Base-by-base conservation (phyloP, 2,329 filamentous ascomycete genomes). In the Cytospora leucostoma region DNA sequence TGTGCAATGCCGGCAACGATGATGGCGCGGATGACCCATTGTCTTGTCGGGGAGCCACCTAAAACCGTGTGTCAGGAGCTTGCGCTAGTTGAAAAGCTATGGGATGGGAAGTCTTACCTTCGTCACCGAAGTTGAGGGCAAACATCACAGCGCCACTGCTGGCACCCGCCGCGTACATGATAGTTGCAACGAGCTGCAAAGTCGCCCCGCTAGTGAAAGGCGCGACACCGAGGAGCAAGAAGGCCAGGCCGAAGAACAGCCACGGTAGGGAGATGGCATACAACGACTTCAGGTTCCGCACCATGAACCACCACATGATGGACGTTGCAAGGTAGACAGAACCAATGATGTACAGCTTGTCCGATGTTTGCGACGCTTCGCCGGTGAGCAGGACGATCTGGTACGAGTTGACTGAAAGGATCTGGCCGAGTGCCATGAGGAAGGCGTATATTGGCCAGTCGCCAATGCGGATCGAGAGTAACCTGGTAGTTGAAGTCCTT, bases 11-110 rank as follows among this genome's bases (percentile, higher is more conserved):
- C 87, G 72, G 88, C 86, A 58, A 90, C 87, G 12, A 85, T 74
- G 69, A 86, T 87, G 33, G 88, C 87, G 62, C 87, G 83, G 74
- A 87, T 88, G 32, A 88, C 86, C 87, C 88, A 90, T 52, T 84
- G 79, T 71, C 84, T 86, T 58, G 87, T 82, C 12, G 87, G 85
- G 3, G 84, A 82, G 61, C 85, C 85, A 50, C 82, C 84, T 76
- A 49, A 15, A 49, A 13, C 38, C 35, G n/a, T 4, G 6, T 54
- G 62, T 64, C 47, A 64, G 57, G n/a, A 49, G 17, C 10, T 62
- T 52, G 47, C n/a, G 32, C 57, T 19, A 17, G 86, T 89, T 40
- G 84, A 79, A 70, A 84, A 86, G 56, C 87, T 81, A 7, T 86
- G 84, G 3, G 83, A 81, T 17, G 32, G 33, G 3, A 55, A 47